Evolutionary conservation across 2,329 filamentous ascomycete species (phyloP), one percentile per base, ranked within the genome.

Genomic region (Arthrobotrys entomopaga): DNA sequence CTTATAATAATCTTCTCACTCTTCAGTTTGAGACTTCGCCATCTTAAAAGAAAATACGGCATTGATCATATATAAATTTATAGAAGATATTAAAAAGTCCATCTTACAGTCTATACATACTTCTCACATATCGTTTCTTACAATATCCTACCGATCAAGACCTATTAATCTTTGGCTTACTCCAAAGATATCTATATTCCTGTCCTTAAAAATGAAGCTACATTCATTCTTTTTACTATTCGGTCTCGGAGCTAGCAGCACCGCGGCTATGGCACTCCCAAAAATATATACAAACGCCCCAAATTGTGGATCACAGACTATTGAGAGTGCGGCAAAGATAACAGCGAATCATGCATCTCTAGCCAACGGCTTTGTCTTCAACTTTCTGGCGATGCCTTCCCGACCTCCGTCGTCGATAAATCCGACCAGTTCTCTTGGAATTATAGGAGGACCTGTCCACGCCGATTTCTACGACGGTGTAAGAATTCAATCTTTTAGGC

Each of bases 291-390:
- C 42, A 52, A 15, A 29, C 34, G 34, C 34, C 26, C 13, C 15
- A 8, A 15, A 13, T 46, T 34, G 29, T 34, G 29, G 29, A 34
- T 42, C 57, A 26, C 46, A 43, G 24, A 57, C 49, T 6, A 34
- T 34, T 34, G 29, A 34, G 29, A 34, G 29, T 6, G 1, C 1
- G 6, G 6, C 6, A 6, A 13, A 22, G 10, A 22, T 34, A 15
- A 61, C 48, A 40, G 16, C 15, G 10, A 40, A 26, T 2, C 24
- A 53, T 52, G 20, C 52, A 58, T 13, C 42, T 53, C 1, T 60
- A 16, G 65, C 59, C 16, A 24, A 72, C 22, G 67, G 67, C 0
- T 54, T 59, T 24, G 54, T 52, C 57, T 65, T 72, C 46, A 59
- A 20, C 4, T 43, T 72, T 24, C 67, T 59, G 2, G 16, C 46